A percentile compares a stretch with the other conserved stretches of the same genome.
Conservation (phyloP, 2,329 filamentous ascomycete genomes). For the Dactylellina haptotyla region DNA sequence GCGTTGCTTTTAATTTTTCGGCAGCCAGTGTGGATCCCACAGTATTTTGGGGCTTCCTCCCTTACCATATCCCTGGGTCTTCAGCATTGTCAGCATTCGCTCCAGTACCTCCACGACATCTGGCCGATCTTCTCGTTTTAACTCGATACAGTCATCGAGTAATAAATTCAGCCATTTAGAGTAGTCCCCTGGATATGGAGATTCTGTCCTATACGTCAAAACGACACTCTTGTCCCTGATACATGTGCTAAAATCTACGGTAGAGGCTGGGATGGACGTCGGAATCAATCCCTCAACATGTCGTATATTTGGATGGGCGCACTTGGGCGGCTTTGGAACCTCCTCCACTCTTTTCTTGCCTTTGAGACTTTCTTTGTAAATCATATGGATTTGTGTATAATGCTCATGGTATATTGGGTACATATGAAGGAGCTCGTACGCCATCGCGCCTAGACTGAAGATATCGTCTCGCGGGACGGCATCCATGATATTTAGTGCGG, state of each 20-base stretch:
- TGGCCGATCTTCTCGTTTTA: constrained; percentile 18
- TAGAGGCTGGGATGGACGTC: too few relatives aligned
- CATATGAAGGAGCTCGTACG: neutral
- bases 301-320: neutral
- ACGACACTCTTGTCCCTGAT: neutral
- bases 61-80: constrained; percentile 5
- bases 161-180: constrained; percentile 20
- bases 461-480: constrained; percentile 19
- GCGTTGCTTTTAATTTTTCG: neutral
- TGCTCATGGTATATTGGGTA: neutral
- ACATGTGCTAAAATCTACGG: too few relatives aligned
- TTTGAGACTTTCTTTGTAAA: neutral
- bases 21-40: constrained; percentile 24
- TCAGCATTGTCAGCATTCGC: neutral
- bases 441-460: constrained; percentile 21
- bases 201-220: neutral
- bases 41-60: constrained; percentile 9
- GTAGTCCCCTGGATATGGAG: neutral
- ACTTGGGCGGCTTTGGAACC: neutral
- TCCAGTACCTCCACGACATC: constrained; percentile 26
- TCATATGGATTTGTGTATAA: neutral
- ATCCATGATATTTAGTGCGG: neutral
- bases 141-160: constrained; percentile 24
- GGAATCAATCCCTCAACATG: neutral
- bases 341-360: too few relatives aligned